Evolutionary conservation across 2,329 filamentous ascomycete species (phyloP).

Genomic region (Pseudocercospora eumusae): DNA sequence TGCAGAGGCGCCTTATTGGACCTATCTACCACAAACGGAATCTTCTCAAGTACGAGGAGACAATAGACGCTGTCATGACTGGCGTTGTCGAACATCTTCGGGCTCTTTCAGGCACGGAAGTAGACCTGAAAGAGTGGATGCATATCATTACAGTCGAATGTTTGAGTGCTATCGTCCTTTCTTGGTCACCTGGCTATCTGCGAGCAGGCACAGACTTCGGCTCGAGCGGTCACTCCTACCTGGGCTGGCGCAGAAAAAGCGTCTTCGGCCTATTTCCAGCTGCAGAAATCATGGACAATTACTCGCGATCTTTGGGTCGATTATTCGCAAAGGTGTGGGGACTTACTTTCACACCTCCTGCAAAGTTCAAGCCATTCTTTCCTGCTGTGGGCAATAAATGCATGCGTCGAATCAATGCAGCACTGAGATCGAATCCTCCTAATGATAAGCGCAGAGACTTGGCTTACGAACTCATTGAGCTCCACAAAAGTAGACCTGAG

Average conservation of each 20-base stretch:
- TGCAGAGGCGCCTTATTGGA: slow-evolving; percentile 24
- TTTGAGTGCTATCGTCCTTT: slow-evolving; percentile 20
- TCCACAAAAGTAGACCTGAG: slow-evolving; percentile 26
- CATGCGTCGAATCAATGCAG: slow-evolving; percentile 19
- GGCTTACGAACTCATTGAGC: slow-evolving; percentile 19
- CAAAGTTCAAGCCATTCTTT: slow-evolving; percentile 24
- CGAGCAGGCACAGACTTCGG: slow-evolving; percentile 22
- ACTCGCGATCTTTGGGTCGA: slow-evolving; percentile 19
- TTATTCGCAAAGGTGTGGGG: slow-evolving; percentile 20
- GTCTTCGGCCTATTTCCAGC: slow-evolving; percentile 26
- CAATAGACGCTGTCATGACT: slow-evolving; percentile 20
- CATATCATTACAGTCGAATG: slow-evolving; percentile 28
- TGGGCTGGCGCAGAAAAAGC: slow-evolving; percentile 25
- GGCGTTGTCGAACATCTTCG: slow-evolving; percentile 19
- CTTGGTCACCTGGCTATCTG: slow-evolving; percentile 25
- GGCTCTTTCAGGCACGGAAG: slow-evolving; percentile 9
- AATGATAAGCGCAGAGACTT: slow-evolving; percentile 20
- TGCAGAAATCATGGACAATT: slow-evolving; percentile 24
- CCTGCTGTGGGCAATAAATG: slow-evolving; percentile 21
- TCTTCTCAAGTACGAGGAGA: slow-evolving; percentile 20
- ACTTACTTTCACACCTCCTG: slow-evolving; percentile 19
- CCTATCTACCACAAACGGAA: slow-evolving; percentile 22
- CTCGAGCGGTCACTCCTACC: slow-evolving; percentile 21
- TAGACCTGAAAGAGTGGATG: slow-evolving; percentile 28
- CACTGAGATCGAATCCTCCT: slow-evolving; percentile 14